These are phyloP conservation scores for Aurantiochytrium sp. DNA, from an alignment of 108 stramenopile genomes.

Conservation along the genomic window DNA sequence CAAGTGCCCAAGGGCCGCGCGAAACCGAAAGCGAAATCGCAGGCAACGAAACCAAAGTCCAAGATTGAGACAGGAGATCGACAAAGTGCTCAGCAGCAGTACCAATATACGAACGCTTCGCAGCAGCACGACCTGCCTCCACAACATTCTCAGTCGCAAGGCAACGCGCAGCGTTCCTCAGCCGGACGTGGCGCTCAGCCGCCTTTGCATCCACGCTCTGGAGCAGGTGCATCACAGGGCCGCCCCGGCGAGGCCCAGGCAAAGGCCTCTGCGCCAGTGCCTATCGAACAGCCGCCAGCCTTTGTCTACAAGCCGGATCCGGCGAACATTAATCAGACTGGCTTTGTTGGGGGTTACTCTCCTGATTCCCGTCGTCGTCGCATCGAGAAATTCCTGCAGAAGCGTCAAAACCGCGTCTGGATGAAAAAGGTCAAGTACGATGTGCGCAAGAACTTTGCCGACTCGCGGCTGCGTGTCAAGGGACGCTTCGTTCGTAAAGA, in stretches of 20 bases:
- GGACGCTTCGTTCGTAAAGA: slow-evolving; percentile 97
- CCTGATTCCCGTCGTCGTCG: slow-evolving; percentile 78
- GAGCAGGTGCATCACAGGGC: neutral
- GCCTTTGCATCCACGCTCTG: neutral
- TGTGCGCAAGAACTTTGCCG: slow-evolving; percentile 96
- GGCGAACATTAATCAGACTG: slow-evolving; percentile 21
- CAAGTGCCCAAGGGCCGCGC: no score
- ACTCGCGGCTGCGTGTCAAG: slow-evolving; percentile 86
- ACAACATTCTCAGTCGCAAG: no score
- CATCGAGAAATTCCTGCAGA: slow-evolving; percentile 79
- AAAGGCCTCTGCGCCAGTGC: neutral
- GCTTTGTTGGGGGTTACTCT: slow-evolving; percentile 91
- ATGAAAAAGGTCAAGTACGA: slow-evolving; percentile 95
- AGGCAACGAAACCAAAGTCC: no score
- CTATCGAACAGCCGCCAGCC: neutral
- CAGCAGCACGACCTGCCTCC: no score
- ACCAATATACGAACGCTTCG: no score
- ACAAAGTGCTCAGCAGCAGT: no score
- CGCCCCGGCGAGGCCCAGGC: no score
- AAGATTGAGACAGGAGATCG: no score
- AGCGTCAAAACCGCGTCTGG: slow-evolving; percentile 87
- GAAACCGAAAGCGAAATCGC: no score
- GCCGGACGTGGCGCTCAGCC: neutral
- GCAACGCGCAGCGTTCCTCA: no score
- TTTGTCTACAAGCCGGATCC: neutral